Conservation (phyloP, 2,329 filamentous ascomycete species). For the Emericellopsis atlantica region DNA sequence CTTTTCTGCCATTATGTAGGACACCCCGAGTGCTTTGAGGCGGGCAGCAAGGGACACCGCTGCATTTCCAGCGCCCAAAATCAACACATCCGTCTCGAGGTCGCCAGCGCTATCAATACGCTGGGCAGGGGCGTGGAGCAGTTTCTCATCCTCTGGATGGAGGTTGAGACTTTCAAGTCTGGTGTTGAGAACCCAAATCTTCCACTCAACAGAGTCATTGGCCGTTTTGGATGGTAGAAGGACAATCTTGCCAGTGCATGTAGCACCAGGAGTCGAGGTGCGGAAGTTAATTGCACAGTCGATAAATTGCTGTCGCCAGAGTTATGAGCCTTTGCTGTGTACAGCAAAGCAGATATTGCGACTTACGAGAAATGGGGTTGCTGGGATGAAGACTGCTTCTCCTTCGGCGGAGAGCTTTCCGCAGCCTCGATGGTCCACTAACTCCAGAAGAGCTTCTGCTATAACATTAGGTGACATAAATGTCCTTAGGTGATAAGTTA, state of each 20-base stretch:
- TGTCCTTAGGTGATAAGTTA: conserved; percentile 23
- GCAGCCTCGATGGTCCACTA: conserved; percentile 7
- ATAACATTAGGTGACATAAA: conserved; percentile 11
- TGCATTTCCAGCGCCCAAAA: conserved; percentile 20
- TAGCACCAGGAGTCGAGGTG: conserved; percentile 15
- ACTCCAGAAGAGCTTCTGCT: conserved; percentile 10
- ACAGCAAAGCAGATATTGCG: not conserved
- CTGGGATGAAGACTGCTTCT: conserved; percentile 1
- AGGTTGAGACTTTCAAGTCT: conserved; percentile 11
- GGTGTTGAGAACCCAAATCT: conserved; percentile 19
- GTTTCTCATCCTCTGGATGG: conserved; percentile 13
- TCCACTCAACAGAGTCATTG: conserved; percentile 10
- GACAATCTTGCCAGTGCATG: conserved; percentile 16
- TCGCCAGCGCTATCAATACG: conserved; percentile 3
- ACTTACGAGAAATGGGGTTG: conserved; percentile 4
- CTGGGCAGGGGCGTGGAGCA: conserved; percentile 9
- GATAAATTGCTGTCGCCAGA: not conserved
- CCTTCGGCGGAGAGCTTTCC: not conserved
- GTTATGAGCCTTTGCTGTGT: too few species aligned
- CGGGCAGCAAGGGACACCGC: conserved; percentile 18
- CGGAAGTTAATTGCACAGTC: conserved; percentile 12
- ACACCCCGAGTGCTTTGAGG: conserved; percentile 22
- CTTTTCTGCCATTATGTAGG: conserved; percentile 20
- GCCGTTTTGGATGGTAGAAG: conserved; percentile 10
- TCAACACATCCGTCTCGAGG: conserved; percentile 18